A percentile compares a stretch with the other conserved stretches of the same genome.
Evolutionary conservation across 2,329 filamentous ascomycete species (phyloP).

Genomic region (Colletotrichum destructivum): DNA sequence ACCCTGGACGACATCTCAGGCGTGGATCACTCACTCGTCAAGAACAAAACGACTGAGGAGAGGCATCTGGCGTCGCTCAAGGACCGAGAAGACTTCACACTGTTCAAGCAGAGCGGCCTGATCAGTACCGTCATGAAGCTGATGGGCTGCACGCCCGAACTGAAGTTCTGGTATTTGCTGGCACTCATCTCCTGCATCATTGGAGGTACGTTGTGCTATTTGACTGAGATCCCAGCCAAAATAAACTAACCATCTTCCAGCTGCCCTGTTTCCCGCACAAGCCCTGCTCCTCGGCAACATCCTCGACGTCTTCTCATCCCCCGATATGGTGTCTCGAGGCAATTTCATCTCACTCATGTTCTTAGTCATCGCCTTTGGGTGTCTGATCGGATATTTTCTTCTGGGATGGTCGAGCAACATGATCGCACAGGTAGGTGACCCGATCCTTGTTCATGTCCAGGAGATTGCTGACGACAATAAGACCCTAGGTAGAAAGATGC

Average conservation of each 20-base stretch:
- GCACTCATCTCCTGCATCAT: conserved; percentile 6
- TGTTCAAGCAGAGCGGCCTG: conserved; percentile 8
- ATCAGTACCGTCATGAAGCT: conserved; percentile 16
- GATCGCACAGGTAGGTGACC: neutral
- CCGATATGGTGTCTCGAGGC: conserved; percentile 46
- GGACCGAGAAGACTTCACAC: conserved; percentile 16
- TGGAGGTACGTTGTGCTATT: conserved; percentile 4
- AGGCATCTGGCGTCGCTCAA: neutral
- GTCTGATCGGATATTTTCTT: conserved; percentile 44
- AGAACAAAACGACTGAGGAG: neutral
- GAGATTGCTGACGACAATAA: conserved; percentile 44
- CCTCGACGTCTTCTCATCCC: conserved; percentile 57
- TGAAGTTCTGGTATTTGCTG: conserved; percentile 2
- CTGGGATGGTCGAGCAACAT: conserved; percentile 41
- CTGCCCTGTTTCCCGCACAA: conserved; percentile 59
- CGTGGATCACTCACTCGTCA: neutral
- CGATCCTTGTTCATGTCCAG: conserved; percentile 44
- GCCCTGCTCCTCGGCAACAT: conserved; percentile 57
- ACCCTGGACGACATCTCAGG: neutral
- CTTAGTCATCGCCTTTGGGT: conserved; percentile 47
- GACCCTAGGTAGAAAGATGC: conserved; percentile 11
- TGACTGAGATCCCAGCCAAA: neutral
- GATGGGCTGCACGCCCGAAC: conserved; percentile 5
- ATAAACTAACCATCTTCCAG: conserved; percentile 29
- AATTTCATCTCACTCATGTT: conserved; percentile 57